Conservation (phyloP, 2,329 filamentous ascomycete species). For the Pseudogymnoascus sp. region DNA sequence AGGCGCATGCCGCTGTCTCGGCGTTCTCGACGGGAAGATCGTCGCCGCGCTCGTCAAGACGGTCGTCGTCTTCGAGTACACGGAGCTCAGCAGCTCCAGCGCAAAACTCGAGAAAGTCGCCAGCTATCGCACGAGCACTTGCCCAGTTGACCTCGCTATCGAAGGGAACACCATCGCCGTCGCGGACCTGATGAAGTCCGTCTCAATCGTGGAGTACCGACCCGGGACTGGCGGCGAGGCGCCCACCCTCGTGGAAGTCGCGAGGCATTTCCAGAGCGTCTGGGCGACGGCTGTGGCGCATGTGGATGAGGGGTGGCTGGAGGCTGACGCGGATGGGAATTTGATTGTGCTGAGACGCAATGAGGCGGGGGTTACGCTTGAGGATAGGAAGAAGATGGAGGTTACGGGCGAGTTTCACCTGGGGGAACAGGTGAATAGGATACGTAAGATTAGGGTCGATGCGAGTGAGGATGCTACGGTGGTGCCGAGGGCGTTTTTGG, state of each 20-base stretch:
- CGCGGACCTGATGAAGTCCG: slow-evolving; percentile 88
- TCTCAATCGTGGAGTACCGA: slow-evolving; percentile 68
- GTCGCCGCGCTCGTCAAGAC: slow-evolving; percentile 88
- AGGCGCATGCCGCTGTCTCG: slow-evolving; percentile 74
- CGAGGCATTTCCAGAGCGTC: slow-evolving; percentile 70
- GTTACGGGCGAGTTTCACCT: slow-evolving; percentile 75
- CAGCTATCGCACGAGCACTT: slow-evolving; percentile 73
- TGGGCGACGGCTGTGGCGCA: slow-evolving; percentile 77
- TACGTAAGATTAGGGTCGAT: slow-evolving; percentile 65
- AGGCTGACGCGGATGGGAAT: slow-evolving; percentile 83
- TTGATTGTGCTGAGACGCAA: slow-evolving; percentile 74
- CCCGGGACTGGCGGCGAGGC: slow-evolving; percentile 49
- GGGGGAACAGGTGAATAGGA: slow-evolving; percentile 89
- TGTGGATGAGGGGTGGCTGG: slow-evolving; percentile 69
- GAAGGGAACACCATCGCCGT: slow-evolving; percentile 71
- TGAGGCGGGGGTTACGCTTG: slow-evolving; percentile 60
- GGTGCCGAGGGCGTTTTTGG: slow-evolving; percentile 77
- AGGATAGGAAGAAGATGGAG: slow-evolving; percentile 65
- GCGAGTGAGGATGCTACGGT: slow-evolving; percentile 59
- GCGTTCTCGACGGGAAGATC: slow-evolving; percentile 66
- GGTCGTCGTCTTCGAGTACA: slow-evolving; percentile 53
- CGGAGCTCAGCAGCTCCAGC: slow-evolving; percentile 47
- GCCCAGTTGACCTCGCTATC: slow-evolving; percentile 73
- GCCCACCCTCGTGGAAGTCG: slow-evolving; percentile 63
- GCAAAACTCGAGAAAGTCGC: slow-evolving; percentile 63